These are phyloP conservation scores for Tranzscheliella williamsii DNA, from an alignment of 1,284 basidiomycete genomes.

Conservation along the genomic window DNA sequence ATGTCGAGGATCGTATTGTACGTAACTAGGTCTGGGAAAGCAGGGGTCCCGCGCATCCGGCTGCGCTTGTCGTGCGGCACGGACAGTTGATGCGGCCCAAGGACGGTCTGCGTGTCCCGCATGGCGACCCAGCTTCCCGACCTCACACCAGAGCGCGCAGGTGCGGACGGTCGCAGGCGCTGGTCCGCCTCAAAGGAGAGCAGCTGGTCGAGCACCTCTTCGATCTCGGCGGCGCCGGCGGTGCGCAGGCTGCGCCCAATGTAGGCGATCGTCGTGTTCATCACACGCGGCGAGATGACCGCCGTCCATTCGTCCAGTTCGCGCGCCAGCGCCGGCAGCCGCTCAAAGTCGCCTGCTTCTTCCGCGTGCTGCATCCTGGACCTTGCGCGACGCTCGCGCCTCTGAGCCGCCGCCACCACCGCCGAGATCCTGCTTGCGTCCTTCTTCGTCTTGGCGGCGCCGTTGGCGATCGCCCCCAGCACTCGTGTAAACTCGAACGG, in stretches of 20 bases:
- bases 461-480: neutral
- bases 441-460: neutral
- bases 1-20: slow-evolving; percentile 38
- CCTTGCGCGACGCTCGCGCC: neutral
- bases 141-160: no score
- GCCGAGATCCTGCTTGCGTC: neutral
- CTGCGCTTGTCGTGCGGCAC: no score
- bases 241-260: neutral
- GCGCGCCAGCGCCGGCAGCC: no score
- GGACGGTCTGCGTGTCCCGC: no score
- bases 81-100: no score
- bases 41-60: no score
- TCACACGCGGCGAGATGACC: neutral
- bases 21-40: slow-evolving; percentile 27
- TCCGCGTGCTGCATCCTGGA: neutral
- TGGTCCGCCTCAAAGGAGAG: neutral
- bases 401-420: neutral
- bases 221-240: neutral
- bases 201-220: slow-evolving; percentile 1
- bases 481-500: neutral
- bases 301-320: neutral
- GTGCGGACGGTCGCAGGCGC: no score
- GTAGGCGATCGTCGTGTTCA: neutral
- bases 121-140: no score
- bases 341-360: neutral